These are phyloP conservation scores for Marchantia paleacea DNA, from an alignment of 225 moss, liverwort and hornwort species.

Conservation along the genomic window DNA sequence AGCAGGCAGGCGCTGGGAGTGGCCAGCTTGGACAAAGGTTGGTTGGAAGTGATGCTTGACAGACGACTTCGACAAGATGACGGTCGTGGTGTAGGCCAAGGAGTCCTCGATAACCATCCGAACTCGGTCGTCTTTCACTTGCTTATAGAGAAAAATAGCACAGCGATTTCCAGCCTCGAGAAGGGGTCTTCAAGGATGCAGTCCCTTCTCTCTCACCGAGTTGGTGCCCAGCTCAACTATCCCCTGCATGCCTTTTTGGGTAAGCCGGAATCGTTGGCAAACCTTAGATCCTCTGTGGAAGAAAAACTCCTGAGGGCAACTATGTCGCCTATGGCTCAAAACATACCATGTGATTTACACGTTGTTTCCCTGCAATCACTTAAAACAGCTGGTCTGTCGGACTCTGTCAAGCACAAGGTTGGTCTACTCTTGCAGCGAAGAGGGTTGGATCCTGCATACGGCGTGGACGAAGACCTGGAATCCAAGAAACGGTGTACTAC, in stretches of 20 bases:
- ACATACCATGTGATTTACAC: slow-evolving; percentile 82
- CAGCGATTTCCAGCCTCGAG: slow-evolving; percentile 21
- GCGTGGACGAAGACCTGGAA: slow-evolving; percentile 23
- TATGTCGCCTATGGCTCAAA: slow-evolving; percentile 52
- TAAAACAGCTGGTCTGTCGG: slow-evolving; percentile 35
- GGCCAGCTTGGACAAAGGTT: slow-evolving; percentile 79
- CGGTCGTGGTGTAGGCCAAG: slow-evolving; percentile 87
- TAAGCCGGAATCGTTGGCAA: slow-evolving; percentile 54
- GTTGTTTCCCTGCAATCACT: slow-evolving; percentile 69
- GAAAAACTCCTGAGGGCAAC: slow-evolving; percentile 30
- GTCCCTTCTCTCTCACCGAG: slow-evolving; percentile 86
- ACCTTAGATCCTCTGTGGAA: slow-evolving; percentile 45
- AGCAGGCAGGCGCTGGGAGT: slow-evolving; percentile 92
- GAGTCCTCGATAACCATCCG: slow-evolving; percentile 74
- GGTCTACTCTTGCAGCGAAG: slow-evolving; percentile 67
- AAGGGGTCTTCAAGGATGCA: slow-evolving; percentile 46
- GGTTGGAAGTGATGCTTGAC: slow-evolving; percentile 95
- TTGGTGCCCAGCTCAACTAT: slow-evolving; percentile 76
- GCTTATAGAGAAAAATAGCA: slow-evolving; percentile 60
- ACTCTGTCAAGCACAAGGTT: slow-evolving; percentile 29
- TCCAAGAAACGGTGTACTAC: slow-evolving; percentile 39
- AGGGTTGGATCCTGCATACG: slow-evolving; percentile 67
- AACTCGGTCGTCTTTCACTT: slow-evolving; percentile 84
- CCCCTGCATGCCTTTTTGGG: slow-evolving; percentile 80
- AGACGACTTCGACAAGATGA: slow-evolving; percentile 78